Conservation (phyloP, 2,329 filamentous ascomycete genomes). For the Cercospora sp. region DNA sequence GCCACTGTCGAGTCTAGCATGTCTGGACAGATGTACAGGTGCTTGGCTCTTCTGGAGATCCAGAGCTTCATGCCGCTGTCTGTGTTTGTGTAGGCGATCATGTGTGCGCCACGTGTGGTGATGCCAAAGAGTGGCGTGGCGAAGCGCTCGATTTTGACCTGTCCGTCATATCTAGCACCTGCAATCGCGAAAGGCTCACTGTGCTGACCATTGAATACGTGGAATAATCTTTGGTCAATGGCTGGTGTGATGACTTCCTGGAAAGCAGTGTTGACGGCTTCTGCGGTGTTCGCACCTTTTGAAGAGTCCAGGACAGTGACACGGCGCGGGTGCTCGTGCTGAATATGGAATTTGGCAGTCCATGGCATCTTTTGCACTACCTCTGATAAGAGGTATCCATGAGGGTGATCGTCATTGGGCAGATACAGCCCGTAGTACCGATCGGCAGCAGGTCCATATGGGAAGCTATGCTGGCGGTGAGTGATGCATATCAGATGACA, state of each 20-base stretch:
- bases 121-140: conserved; percentile 72
- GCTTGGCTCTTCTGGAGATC: conserved; percentile 72
- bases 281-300: conserved; percentile 64
- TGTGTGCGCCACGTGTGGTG: conserved; percentile 74
- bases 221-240: conserved; percentile 58
- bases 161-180: conserved; percentile 55
- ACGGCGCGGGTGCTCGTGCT: conserved; percentile 32
- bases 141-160: conserved; percentile 72
- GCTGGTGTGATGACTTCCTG: conserved; percentile 62
- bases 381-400: conserved; percentile 60
- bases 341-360: conserved; percentile 58
- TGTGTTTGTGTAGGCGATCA: conserved; percentile 66
- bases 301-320: conserved; percentile 43
- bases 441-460: conserved; percentile 46
- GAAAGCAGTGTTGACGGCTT: conserved; percentile 57
- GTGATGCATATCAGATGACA: background rate
- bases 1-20: conserved; percentile 94
- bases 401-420: conserved; percentile 60
- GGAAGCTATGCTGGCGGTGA: conserved; percentile 38
- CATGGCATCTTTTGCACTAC: conserved; percentile 59
- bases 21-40: conserved; percentile 80
- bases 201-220: conserved; percentile 72
- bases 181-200: conserved; percentile 78
- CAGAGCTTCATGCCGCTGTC: conserved; percentile 69
- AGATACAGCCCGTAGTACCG: conserved; percentile 65